Percentiles rank a stretch among this genome's conserved stretches.
Evolutionary conservation across 495 filamentous ascomycete species (phyloP).

Genomic region (Lasiosphaeria miniovina): DNA sequence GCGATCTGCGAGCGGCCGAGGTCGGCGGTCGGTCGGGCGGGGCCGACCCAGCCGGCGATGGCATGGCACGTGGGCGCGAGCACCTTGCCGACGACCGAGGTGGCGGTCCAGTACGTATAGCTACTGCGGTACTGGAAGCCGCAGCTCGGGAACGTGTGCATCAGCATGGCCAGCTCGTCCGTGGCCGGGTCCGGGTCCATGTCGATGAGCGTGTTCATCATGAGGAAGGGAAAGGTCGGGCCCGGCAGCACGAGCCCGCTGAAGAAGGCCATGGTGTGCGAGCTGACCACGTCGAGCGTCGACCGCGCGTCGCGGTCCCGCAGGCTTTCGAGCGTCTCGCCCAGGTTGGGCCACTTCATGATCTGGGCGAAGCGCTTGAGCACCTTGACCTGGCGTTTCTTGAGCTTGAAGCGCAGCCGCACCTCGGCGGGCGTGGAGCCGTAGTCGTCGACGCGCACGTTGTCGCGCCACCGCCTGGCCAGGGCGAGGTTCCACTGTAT

Average conservation of each 20-base stretch:
- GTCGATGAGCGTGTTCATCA: constrained; percentile 71
- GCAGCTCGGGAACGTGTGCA: constrained; percentile 57
- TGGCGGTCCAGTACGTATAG: constrained; percentile 68
- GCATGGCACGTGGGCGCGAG: constrained; percentile 71
- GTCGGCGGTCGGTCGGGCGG: constrained; percentile 59
- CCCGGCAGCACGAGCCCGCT: constrained; percentile 67
- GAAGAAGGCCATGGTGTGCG: constrained; percentile 70
- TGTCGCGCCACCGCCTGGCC: constrained; percentile 65
- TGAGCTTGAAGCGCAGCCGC: constrained; percentile 56
- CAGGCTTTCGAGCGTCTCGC: constrained; percentile 56
- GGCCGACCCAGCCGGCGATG: constrained; percentile 68
- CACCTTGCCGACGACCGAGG: constrained; percentile 69
- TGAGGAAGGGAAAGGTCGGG: constrained; percentile 64
- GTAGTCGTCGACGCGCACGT: constrained; percentile 56
- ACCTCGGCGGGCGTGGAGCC: constrained; percentile 43
- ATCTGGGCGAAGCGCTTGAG: constrained; percentile 62
- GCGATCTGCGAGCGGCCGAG: constrained; percentile 61
- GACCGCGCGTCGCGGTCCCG: constrained; percentile 53
- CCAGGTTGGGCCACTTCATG: constrained; percentile 72
- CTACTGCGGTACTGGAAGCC: constrained; percentile 69
- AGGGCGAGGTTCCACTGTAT: constrained; percentile 68
- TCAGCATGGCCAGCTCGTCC: constrained; percentile 57
- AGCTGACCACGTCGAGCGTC: constrained; percentile 57
- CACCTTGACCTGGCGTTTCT: constrained; percentile 57
- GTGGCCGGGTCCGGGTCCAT: constrained; percentile 61